Percentiles rank a stretch among this genome's conserved stretches.
Conservation (phyloP, 306 rosid species). For the Quercus bicolor region DNA sequence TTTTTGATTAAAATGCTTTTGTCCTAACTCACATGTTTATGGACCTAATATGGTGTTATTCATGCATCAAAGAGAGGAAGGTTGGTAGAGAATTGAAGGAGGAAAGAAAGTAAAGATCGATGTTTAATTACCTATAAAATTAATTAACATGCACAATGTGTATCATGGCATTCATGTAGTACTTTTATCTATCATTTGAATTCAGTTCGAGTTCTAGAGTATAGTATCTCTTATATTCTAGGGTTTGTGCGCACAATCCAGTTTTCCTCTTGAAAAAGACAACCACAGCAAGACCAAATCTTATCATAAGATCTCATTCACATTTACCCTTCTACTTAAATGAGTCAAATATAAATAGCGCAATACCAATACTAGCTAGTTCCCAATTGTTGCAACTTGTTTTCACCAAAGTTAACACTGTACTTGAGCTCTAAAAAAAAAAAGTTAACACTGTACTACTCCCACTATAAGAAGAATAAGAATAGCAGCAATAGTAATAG, state of each 20-base stretch:
- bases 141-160: not conserved
- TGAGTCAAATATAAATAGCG: slow-evolving; percentile 18
- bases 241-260: slow-evolving; percentile 14
- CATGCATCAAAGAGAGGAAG: not conserved
- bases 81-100: no score
- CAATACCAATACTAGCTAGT: no score
- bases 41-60: not conserved
- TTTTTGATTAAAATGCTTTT: not conserved
- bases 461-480: not conserved
- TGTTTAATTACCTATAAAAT: no score
- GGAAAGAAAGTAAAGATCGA: no score
- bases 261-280: slow-evolving; percentile 32
- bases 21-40: not conserved
- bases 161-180: slow-evolving; percentile 27
- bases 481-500: not conserved
- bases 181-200: not conserved
- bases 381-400: not conserved
- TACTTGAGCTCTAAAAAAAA: not conserved
- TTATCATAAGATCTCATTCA: slow-evolving; percentile 14
- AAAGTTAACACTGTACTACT: not conserved
- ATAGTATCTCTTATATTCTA: not conserved
- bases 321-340: slow-evolving; percentile 10
- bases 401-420: not conserved
- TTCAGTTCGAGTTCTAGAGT: not conserved
- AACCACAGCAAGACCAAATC: slow-evolving; percentile 23